Base-by-base conservation (phyloP, 768 basidiomycete genomes). In the Leccinum incarnatum region DNA sequence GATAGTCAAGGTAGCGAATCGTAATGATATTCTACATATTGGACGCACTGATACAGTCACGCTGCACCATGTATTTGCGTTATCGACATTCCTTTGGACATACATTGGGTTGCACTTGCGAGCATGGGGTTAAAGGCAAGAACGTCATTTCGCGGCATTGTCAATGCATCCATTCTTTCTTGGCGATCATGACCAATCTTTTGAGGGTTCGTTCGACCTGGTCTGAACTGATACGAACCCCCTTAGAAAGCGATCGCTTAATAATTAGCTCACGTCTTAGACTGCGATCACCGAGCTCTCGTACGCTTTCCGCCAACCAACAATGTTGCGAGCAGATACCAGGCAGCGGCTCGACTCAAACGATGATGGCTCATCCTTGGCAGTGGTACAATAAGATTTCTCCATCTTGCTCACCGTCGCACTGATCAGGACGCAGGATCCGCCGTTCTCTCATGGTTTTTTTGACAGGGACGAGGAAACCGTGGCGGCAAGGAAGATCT, bases 401-500 rank as follows among this genome's bases (percentile, higher is more conserved):
- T 55, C 34, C 7, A 37, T 48, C 11, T 25, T 46, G 40, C 42
- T 7, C 47, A 23, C n/a, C n/a, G n/a, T 32, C 7, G 19, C 25
- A 25, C 62, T 71, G 37, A 63, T 47, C 46, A 17, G 29, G 14
- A 10, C 19, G 5, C 27, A 71, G 63, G 66, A 72, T 23, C 58
- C 19, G 21, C 73, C 69, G 5, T 75, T 72, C 53, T 63, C 69
- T 9, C 72, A 75, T 61, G 58, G 37, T n/a, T 29, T 71, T 30
- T 68, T 66, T 32, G 73, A 75, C 52, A 63, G 23, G 25, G 72
- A 73, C 60, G 61, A 17, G 47, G 71, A 57, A 12, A 74, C 69
- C n/a, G 17, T 66, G 30, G 47, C 52, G 1, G 71, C 75, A 17
- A 76, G 83, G 19, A 65, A 54, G 27, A 56, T 66, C 10, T 85